These are phyloP conservation scores for Miscanthus lutarioriparius DNA, from an alignment of 176 grass and related monocot genomes.

Conservation along the genomic window DNA sequence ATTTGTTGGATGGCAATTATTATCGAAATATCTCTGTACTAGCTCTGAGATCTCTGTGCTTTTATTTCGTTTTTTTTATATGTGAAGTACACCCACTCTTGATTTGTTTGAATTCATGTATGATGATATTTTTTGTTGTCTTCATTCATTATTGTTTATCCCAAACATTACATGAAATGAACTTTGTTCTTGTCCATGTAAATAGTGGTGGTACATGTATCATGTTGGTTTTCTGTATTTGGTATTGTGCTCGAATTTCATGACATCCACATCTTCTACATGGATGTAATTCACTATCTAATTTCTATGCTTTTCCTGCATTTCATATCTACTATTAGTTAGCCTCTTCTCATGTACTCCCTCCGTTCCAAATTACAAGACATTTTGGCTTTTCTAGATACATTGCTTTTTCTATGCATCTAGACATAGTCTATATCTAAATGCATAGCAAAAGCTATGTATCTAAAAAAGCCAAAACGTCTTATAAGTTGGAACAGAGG, in stretches of 20 bases:
- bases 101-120: neutral
- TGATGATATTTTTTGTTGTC: neutral
- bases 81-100: neutral
- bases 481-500: no score
- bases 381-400: no score
- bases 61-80: neutral
- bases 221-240: neutral
- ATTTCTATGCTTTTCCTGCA: neutral
- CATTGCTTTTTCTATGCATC: no score
- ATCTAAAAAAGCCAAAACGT: no score
- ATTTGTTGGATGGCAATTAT: neutral
- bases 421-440: no score
- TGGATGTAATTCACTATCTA: neutral
- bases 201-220: neutral
- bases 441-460: no score
- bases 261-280: neutral
- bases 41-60: neutral
- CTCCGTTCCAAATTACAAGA: no score
- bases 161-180: neutral
- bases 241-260: neutral
- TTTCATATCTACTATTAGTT: neutral
- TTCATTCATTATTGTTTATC: slow-evolving; percentile 1
- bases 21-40: neutral
- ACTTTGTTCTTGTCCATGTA: neutral
- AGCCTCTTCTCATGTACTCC: neutral